Percentiles rank a stretch among this genome's conserved stretches.
These are phyloP conservation scores for Jaltomata sinuosa DNA, from an alignment of 257 asterid genomes.

Conservation along the genomic window DNA sequence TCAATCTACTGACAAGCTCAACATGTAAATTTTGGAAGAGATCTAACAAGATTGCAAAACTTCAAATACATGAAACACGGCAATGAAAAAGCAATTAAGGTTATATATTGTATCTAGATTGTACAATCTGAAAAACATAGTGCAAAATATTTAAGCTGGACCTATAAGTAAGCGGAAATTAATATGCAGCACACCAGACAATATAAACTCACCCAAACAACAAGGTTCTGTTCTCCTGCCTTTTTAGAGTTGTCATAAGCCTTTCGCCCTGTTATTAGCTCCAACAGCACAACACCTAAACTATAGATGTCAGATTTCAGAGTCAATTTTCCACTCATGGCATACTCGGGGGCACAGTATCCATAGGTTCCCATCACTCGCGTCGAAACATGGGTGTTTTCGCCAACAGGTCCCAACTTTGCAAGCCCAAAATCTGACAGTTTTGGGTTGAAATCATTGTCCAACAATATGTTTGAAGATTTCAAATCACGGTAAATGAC, in stretches of 20 bases:
- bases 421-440: slow-evolving; percentile 77
- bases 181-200: neutral
- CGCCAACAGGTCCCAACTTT: slow-evolving; percentile 72
- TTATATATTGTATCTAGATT: neutral
- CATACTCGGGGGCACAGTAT: slow-evolving; percentile 74
- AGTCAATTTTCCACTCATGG: slow-evolving; percentile 71
- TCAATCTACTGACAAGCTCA: neutral
- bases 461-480: slow-evolving; percentile 61
- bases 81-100: neutral
- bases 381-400: slow-evolving; percentile 67
- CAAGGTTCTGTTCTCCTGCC: slow-evolving; percentile 59
- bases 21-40: neutral
- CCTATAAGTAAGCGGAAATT: neutral
- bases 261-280: slow-evolving; percentile 60
- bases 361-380: slow-evolving; percentile 82
- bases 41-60: neutral
- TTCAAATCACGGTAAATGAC: slow-evolving; percentile 71
- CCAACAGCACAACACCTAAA: slow-evolving; percentile 68
- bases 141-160: neutral
- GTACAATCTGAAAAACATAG: neutral
- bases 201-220: slow-evolving; percentile 49
- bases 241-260: slow-evolving; percentile 39
- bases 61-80: neutral
- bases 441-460: slow-evolving; percentile 49
- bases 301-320: slow-evolving; percentile 66